phyloP scores from a whole-genome alignment of 495 filamentous ascomycete species.

The Xylaria scruposa region DNA sequence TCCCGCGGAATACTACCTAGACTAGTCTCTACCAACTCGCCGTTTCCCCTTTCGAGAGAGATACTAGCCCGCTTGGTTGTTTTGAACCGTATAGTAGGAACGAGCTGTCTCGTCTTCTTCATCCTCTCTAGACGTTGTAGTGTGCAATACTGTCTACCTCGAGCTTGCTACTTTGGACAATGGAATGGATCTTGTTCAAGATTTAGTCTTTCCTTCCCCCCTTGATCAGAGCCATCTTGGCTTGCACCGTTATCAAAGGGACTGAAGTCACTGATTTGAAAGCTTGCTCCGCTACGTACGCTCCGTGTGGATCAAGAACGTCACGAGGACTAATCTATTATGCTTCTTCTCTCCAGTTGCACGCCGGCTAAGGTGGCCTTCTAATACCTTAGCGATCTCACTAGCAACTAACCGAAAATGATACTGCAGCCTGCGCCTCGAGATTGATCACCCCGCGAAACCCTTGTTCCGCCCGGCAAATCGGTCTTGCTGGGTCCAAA shows the following conservation, averaged over 20 bases:
- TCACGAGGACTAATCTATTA: conserved; percentile 22
- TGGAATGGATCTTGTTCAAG: no score
- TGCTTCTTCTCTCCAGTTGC: conserved; percentile 8
- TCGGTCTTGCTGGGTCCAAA: background rate
- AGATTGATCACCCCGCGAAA: conserved; percentile 18
- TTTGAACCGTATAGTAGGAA: background rate
- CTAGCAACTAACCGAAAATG: conserved; percentile 8
- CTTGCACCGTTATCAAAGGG: background rate
- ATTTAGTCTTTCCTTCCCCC: background rate
- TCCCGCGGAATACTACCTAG: conserved; percentile 11
- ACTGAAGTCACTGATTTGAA: background rate
- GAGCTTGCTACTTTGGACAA: background rate
- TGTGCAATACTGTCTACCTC: no score
- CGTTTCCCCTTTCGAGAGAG: background rate
- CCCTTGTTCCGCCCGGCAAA: conserved; percentile 16
- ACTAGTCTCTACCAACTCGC: background rate
- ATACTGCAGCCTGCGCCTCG: conserved; percentile 13
- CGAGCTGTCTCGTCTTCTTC: background rate
- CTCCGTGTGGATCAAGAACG: conserved; percentile 8
- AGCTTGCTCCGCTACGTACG: background rate
- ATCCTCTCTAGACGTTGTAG: no score
- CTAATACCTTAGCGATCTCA: conserved; percentile 15
- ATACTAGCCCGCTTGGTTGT: background rate
- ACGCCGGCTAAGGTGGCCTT: conserved; percentile 10
- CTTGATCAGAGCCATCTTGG: background rate